Conservation (phyloP, 768 basidiomycete genomes). For the Neoboletus magnificus region DNA sequence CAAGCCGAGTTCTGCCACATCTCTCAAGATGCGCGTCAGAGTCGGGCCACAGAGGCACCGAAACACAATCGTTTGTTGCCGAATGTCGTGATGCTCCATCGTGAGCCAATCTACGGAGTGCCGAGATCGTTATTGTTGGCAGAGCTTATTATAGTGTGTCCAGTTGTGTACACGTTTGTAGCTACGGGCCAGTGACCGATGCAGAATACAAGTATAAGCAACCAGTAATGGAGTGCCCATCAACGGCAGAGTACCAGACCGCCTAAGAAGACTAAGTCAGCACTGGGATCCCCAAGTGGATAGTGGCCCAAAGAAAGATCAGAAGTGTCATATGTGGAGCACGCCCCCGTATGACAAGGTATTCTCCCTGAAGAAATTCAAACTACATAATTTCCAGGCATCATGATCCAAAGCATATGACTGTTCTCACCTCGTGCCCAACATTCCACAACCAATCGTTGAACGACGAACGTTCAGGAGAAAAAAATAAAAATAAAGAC, state of each 20-base stretch:
- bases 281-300: background rate
- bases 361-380: conserved; percentile 96
- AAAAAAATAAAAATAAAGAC: conserved; percentile 45
- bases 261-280: conserved; percentile 10
- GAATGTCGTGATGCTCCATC: background rate
- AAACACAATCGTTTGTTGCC: background rate
- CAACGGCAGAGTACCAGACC: background rate
- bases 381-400: conserved; percentile 46
- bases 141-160: background rate
- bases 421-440: conserved; percentile 21
- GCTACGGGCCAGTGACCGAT: background rate
- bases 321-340: conserved; percentile 74
- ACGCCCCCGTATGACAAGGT: conserved; percentile 52
- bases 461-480: conserved; percentile 52
- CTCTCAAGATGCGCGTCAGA: background rate
- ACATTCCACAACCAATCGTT: conserved; percentile 14
- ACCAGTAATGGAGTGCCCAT: background rate
- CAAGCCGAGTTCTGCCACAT: conserved; percentile 6
- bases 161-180: background rate
- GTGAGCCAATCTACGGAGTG: background rate
- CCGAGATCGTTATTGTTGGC: background rate
- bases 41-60: background rate
- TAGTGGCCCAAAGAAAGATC: conserved; percentile 4
- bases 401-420: conserved; percentile 41
- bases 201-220: background rate